These are phyloP conservation scores for Cucurbita pepo DNA, from an alignment of 306 rosid genomes.

Conservation along the genomic window DNA sequence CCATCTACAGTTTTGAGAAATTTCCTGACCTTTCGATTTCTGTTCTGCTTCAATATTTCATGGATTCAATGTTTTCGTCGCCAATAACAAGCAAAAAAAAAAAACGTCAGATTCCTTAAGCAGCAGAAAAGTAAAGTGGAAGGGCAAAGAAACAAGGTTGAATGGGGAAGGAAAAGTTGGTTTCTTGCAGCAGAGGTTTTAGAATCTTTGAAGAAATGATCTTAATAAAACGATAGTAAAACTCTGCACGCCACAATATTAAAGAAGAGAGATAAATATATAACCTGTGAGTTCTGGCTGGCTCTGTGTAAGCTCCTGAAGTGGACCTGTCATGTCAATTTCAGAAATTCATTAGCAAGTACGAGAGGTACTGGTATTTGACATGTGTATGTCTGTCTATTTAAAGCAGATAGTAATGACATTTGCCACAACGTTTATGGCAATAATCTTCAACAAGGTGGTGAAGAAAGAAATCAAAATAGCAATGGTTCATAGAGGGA, in stretches of 20 bases:
- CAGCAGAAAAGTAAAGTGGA: not conserved
- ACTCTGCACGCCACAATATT: slow-evolving; percentile 10
- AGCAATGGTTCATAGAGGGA: not conserved
- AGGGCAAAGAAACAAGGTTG: not conserved
- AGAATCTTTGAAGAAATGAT: slow-evolving; percentile 23
- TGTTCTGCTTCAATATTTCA: not conserved
- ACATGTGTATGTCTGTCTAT: not conserved
- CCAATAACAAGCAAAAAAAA: not conserved
- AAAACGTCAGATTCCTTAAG: not conserved
- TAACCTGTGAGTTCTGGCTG: slow-evolving; percentile 5
- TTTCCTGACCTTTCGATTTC: not conserved
- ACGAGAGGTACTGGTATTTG: not conserved
- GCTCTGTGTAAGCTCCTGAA: not conserved
- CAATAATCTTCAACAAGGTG: not conserved
- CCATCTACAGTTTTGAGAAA: not conserved
- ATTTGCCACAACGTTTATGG: not conserved
- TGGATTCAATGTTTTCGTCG: not conserved
- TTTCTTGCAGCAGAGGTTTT: slow-evolving; percentile 25
- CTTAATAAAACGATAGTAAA: slow-evolving; percentile 8
- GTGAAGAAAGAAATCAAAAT: not conserved
- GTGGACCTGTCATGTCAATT: slow-evolving; percentile 6
- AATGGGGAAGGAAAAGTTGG: slow-evolving; percentile 10
- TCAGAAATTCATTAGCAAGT: slow-evolving; percentile 7
- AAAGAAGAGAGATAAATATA: not conserved
- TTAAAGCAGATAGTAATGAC: not conserved